Base-by-base conservation (phyloP, 305 asterid species). In the Ilex paraguariensis region DNA sequence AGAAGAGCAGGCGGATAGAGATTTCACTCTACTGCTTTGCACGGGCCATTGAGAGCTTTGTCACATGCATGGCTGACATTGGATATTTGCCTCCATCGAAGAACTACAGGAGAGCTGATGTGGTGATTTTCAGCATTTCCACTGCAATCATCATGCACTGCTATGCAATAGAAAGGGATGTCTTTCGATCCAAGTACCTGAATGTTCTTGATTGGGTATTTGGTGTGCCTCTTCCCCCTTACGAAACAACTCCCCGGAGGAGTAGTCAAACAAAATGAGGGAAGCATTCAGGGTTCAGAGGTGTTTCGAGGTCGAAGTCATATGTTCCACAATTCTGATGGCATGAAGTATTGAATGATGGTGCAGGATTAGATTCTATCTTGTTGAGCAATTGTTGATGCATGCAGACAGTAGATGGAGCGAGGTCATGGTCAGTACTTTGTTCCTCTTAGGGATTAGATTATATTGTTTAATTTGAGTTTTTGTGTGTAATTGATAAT, bases 131-230 rank as follows among this genome's bases (percentile, higher is more conserved):
- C 61, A 93, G 99, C 81, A 57, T 84, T 62, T 88, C 99, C 56
- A 93, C 99, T 30, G 96, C 99, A 61, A 75, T 93, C 36, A 90
- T 93, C 40, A 93, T 93, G 99, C 99, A 93, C 71, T 93, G 97
- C 62, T 93, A 90, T 58, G 99, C 99, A 21, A 92, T 81, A 40
- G 99, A 93, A 82, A 84, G 99, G 73, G 99, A 93, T 15, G 97
- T 90, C 42, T 93, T 90, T 62, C 81, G 96, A 40, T 90, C 99
- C 13, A 93, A 93, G 79, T 93, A 93, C 75, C 83, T 90, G 64
- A 90, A 90, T 60, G 99, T 93, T 56, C 97, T 93, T 48, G 99
- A 93, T 57, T 93, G 99, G 99, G 99, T 93, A 69, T 93, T 93
- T 13, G 99, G 99, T 2, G 87, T 93, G 64, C 99, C 99, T 66